phyloP scores from a whole-genome alignment of 345 rosid species.

The Dipteronia sinensis region DNA sequence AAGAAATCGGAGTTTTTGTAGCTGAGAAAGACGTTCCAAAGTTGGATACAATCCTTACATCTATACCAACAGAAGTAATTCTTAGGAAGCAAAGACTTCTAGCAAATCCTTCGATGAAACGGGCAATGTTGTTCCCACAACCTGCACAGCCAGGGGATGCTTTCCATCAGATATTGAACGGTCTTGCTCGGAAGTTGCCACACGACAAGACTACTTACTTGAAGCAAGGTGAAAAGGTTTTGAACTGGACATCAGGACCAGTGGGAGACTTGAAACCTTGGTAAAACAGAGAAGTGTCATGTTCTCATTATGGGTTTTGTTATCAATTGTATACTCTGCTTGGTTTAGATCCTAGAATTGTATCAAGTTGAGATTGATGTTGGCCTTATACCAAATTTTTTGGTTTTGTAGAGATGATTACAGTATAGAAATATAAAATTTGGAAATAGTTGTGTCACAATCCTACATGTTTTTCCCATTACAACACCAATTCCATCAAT shows the following conservation, averaged over 20 bases:
- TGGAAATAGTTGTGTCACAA: background rate
- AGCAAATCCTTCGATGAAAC: slow-evolving; percentile 93
- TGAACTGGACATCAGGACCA: slow-evolving; percentile 95
- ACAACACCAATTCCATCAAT: too few relatives aligned
- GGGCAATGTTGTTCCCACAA: slow-evolving; percentile 92
- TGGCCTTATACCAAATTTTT: background rate
- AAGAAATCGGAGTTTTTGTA: slow-evolving; percentile 90
- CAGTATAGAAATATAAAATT: background rate
- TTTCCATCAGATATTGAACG: slow-evolving; percentile 92
- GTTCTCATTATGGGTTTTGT: background rate
- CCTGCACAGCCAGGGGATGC: slow-evolving; percentile 94
- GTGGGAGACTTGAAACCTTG: slow-evolving; percentile 88
- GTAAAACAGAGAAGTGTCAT: slow-evolving; percentile 27
- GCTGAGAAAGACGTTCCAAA: slow-evolving; percentile 84
- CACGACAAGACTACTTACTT: slow-evolving; percentile 56
- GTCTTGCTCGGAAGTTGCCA: slow-evolving; percentile 83
- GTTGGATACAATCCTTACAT: slow-evolving; percentile 78
- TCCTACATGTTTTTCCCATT: background rate
- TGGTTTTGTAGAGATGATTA: slow-evolving; percentile 26
- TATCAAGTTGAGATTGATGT: background rate
- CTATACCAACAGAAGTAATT: slow-evolving; percentile 74
- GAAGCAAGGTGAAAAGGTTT: slow-evolving; percentile 52
- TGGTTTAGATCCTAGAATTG: slow-evolving; percentile 6
- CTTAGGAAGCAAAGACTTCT: slow-evolving; percentile 90
- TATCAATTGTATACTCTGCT: background rate